Evolutionary conservation across 768 basidiomycete genomes (phyloP), one percentile per base, ranked within the genome.

Genomic region (Boletus sp.): DNA sequence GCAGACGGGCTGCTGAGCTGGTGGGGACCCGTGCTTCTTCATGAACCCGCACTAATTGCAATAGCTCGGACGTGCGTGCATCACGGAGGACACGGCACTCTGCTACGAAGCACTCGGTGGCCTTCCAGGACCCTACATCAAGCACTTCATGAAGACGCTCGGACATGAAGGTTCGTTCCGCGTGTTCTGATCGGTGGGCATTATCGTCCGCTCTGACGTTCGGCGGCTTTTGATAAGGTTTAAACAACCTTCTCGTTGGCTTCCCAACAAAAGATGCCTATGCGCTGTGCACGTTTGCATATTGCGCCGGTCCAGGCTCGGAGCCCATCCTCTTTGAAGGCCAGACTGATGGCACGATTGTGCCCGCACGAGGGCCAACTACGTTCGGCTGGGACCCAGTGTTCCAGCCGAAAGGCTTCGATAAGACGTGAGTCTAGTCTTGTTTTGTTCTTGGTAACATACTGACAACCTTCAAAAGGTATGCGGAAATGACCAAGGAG

Each of bases 61-160:
- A 29, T 36, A 79, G 75, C 64, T 86, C 10, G 77, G 79, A 33
- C 78, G 79, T 0, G 78, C 85, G 8, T 84, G 83, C 61, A 84
- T 85, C 64, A 94, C 92, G 0, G 93, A 99, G 75, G 97, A 99
- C 70, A 99, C 97, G 0, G 94, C 97, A 0, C 82, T 99, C 7
- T 92, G 89, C 62, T 98, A 92, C 67, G 83, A 86, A 58, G 94
- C 97, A 0, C 77, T 98, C 17, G 83, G 87, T 18, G 96, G 94
- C 0, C 82, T 99, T 4, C 97, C 97, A 2, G 97, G 97, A 0
- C 96, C 96, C 0, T 99, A 96, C 75, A 95, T 99, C 79, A 99
- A 99, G 67, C 79, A 92, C 61, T 99, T 99, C 72, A 75, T 98
- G 72, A 79, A 80, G 44, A 80, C 80, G 28, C 72, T 98, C 6